Percentiles rank a stretch among this genome's conserved stretches.
Evolutionary conservation across 352 stramenopile species (phyloP).

Genomic region (Pythium utonaiense): DNA sequence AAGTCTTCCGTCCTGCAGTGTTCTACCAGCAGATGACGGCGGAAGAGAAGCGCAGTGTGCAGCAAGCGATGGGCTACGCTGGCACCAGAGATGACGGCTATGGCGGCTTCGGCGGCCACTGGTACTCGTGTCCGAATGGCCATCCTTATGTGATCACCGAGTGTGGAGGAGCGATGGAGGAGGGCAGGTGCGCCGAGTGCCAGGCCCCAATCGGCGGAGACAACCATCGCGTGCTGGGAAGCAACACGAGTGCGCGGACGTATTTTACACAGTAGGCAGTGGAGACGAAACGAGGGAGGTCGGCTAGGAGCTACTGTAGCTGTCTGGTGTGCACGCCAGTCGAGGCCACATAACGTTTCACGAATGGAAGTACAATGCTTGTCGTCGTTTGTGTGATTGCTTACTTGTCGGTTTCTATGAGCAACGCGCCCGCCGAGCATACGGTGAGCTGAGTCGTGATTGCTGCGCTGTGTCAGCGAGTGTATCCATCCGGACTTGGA

Average conservation of each 20-base stretch:
- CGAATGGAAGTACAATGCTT: no score
- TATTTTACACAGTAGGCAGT: conserved; percentile 2
- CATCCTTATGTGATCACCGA: conserved; percentile 85
- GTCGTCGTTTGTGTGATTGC: neutral
- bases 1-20: neutral
- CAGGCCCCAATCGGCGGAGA: conserved; percentile 50
- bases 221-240: conserved; percentile 27
- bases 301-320: no score
- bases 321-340: no score
- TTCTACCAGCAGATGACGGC: conserved; percentile 24
- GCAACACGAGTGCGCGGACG: neutral
- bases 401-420: neutral
- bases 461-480: neutral
- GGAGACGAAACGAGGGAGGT: no score
- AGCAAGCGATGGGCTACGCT: neutral
- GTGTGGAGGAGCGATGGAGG: conserved; percentile 75
- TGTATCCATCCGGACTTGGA: neutral
- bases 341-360: no score
- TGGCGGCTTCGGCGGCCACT: conserved; percentile 32
- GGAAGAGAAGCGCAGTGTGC: conserved; percentile 28
- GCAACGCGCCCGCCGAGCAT: neutral
- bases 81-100: neutral
- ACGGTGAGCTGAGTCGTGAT: neutral
- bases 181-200: conserved; percentile 64
- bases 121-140: conserved; percentile 79